These are phyloP conservation scores for Metschnikowia colocasiae DNA, from an alignment of 805 yeast genomes.

Conservation along the genomic window DNA sequence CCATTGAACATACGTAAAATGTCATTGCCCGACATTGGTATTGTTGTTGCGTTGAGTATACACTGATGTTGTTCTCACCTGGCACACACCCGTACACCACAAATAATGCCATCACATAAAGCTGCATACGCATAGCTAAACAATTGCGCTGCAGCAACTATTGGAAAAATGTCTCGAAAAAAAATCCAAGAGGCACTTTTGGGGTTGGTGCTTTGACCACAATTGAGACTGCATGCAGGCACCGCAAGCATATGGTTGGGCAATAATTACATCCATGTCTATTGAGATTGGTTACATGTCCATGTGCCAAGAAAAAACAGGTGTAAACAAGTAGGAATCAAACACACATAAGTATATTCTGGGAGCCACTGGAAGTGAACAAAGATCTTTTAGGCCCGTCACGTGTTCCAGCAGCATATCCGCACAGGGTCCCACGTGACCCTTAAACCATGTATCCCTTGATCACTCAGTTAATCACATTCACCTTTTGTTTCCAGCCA, in stretches of 20 bases:
- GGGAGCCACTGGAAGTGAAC: background rate
- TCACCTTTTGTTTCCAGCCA: background rate
- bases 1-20: conserved; percentile 2
- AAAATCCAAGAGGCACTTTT: background rate
- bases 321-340: too few species aligned
- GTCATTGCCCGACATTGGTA: conserved; percentile 4
- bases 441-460: background rate
- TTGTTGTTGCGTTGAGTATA: background rate
- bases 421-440: conserved; percentile 4
- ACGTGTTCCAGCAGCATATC: background rate
- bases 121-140: background rate
- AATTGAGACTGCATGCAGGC: background rate
- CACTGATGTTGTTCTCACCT: background rate
- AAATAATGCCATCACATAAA: background rate
- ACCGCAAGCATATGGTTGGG: background rate
- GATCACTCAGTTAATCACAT: background rate
- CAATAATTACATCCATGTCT: too few species aligned
- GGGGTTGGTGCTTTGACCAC: background rate
- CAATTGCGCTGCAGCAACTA: too few species aligned
- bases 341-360: background rate
- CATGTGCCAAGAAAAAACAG: background rate
- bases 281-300: background rate
- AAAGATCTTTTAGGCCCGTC: background rate
- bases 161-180: too few species aligned
- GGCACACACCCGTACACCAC: conserved; percentile 1